These are phyloP conservation scores for Russula vinacea DNA, from an alignment of 768 basidiomycete species.

Conservation along the genomic window DNA sequence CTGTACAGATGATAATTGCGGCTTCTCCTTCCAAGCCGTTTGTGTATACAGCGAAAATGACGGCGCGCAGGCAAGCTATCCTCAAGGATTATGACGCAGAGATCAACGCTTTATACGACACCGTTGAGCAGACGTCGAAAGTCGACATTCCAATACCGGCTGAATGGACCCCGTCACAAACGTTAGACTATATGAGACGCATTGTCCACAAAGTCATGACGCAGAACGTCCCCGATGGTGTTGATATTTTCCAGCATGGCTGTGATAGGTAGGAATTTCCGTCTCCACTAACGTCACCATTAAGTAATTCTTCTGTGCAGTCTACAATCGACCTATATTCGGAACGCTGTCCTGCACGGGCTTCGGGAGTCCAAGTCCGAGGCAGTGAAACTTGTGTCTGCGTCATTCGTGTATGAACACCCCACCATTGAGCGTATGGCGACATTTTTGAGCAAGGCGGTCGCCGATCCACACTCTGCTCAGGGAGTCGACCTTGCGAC, in stretches of 20 bases:
- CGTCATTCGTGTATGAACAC: slow-evolving; percentile 32
- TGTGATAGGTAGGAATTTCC: slow-evolving; percentile 40
- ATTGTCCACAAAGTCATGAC: slow-evolving; percentile 40
- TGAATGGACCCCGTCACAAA: slow-evolving; percentile 32
- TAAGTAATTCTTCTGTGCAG: slow-evolving; percentile 15
- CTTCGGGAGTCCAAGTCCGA: slow-evolving; percentile 30
- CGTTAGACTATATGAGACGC: slow-evolving; percentile 36
- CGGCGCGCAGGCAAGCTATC: slow-evolving; percentile 39
- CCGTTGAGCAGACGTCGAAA: slow-evolving; percentile 37
- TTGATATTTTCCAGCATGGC: slow-evolving; percentile 43
- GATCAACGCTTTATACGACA: slow-evolving; percentile 41
- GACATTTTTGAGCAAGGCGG: slow-evolving; percentile 19
- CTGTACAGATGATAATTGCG: slow-evolving; percentile 45
- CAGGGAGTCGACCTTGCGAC: slow-evolving; percentile 8
- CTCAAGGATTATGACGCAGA: slow-evolving; percentile 42
- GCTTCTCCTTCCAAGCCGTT: slow-evolving; percentile 43
- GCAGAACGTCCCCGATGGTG: slow-evolving; percentile 34
- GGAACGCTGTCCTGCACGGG: slow-evolving; percentile 33
- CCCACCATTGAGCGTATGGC: slow-evolving; percentile 31
- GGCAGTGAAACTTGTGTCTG: slow-evolving; percentile 23
- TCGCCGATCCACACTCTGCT: slow-evolving; percentile 10
- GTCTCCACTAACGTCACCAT: not conserved
- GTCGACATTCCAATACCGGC: slow-evolving; percentile 34
- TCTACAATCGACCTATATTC: slow-evolving; percentile 33
- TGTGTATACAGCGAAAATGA: slow-evolving; percentile 43